phyloP scores from a whole-genome alignment of 768 basidiomycete genomes.

The Boletus coccyginus region DNA sequence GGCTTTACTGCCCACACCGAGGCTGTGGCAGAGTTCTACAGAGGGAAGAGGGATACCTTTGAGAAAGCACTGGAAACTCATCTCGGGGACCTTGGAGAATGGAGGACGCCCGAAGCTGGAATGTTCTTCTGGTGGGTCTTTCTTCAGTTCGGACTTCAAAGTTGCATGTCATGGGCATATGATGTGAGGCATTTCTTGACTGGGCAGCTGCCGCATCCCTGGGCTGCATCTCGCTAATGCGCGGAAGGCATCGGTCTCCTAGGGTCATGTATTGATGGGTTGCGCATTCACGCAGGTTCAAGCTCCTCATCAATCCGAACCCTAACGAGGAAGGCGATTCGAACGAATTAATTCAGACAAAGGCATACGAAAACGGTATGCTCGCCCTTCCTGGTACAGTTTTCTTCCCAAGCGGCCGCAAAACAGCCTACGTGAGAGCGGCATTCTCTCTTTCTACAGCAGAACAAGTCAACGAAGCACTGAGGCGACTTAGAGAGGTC shows the following conservation, averaged over 20 bases:
- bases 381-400: conserved; percentile 86
- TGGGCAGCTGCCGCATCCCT: neutral
- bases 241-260: conserved; percentile 1
- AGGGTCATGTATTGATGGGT: conserved; percentile 18
- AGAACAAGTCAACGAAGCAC: conserved; percentile 71
- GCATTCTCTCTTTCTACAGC: conserved; percentile 70
- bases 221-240: conserved; percentile 3
- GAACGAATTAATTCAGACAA: conserved; percentile 64
- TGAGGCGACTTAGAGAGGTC: conserved; percentile 55
- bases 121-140: conserved; percentile 83
- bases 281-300: conserved; percentile 52
- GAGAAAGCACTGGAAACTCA: conserved; percentile 72
- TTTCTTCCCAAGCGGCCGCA: conserved; percentile 71
- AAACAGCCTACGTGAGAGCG: conserved; percentile 75
- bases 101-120: conserved; percentile 69
- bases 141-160: conserved; percentile 8
- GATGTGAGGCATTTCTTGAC: conserved; percentile 1
- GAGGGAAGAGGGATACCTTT: conserved; percentile 71
- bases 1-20: conserved; percentile 70
- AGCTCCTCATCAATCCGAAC: conserved; percentile 46
- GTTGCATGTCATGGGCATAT: conserved; percentile 3
- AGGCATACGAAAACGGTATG: conserved; percentile 77
- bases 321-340: conserved; percentile 58
- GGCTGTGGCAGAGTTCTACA: conserved; percentile 71
- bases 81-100: conserved; percentile 74